A percentile compares a stretch with the other conserved stretches of the same genome.
Conservation (phyloP, 495 filamentous ascomycete genomes). For the Annulohypoxylon stygium region DNA sequence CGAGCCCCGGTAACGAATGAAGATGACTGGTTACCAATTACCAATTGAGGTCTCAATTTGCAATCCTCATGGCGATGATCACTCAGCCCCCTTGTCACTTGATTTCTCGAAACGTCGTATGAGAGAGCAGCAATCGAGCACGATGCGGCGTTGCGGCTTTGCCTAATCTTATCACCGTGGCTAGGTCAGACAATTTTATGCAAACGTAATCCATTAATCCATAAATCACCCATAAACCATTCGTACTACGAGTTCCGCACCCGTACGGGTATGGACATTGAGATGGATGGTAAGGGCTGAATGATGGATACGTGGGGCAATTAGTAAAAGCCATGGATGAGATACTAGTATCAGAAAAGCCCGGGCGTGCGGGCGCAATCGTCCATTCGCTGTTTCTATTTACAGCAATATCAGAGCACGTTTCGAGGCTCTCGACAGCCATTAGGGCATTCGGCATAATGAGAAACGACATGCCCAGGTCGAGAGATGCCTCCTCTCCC, state of each 20-base stretch:
- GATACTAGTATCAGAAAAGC: conserved; percentile 4
- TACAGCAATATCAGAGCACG: conserved; percentile 7
- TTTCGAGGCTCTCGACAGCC: neutral
- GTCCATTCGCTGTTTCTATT: conserved; percentile 4
- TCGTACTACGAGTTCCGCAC: neutral
- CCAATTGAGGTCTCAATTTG: conserved; percentile 7
- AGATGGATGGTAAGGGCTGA: neutral
- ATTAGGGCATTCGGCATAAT: conserved; percentile 4
- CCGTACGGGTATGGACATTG: neutral
- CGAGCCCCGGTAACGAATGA: conserved; percentile 18
- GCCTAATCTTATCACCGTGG: conserved; percentile 1
- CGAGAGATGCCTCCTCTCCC: neutral
- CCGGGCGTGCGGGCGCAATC: neutral
- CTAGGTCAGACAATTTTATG: conserved; percentile 6
- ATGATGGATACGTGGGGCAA: neutral
- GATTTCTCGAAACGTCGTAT: conserved; percentile 20
- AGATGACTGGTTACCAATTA: conserved; percentile 6
- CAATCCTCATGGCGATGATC: conserved; percentile 16
- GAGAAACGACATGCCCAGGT: neutral
- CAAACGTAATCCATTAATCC: neutral
- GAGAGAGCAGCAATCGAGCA: conserved; percentile 23
- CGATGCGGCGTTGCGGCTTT: neutral
- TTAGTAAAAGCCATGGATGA: conserved; percentile 4
- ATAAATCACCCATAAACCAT: neutral
- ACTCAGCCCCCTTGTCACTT: conserved; percentile 13